Percentiles rank a stretch among this genome's conserved stretches.
Evolutionary conservation across 2,329 filamentous ascomycete species (phyloP).

Genomic region (Microcyclospora tardicrescens): DNA sequence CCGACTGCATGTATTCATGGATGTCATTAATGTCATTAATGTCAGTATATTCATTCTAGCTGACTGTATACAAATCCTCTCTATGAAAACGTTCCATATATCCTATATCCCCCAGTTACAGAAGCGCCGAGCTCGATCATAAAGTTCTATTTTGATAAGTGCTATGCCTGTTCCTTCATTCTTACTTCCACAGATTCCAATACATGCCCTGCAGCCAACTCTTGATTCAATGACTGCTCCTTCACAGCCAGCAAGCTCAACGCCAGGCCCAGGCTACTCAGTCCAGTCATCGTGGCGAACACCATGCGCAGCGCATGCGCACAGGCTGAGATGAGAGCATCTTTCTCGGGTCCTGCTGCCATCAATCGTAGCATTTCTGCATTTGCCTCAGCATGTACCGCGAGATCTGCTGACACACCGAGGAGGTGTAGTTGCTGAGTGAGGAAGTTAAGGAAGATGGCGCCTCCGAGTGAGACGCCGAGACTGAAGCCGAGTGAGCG

Average conservation of each 20-base stretch:
- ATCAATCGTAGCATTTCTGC: slow-evolving; percentile 8
- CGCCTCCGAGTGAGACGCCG: slow-evolving; percentile 33
- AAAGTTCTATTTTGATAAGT: too few relatives aligned
- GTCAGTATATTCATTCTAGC: too few relatives aligned
- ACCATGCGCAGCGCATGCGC: slow-evolving; percentile 12
- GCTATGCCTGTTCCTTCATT: too few relatives aligned
- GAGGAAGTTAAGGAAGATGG: slow-evolving; percentile 28
- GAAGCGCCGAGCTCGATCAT: too few relatives aligned
- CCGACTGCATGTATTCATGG: too few relatives aligned
- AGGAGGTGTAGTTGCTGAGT: slow-evolving; percentile 4
- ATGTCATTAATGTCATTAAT: too few relatives aligned
- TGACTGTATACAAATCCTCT: too few relatives aligned
- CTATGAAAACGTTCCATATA: too few relatives aligned
- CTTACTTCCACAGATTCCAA: too few relatives aligned
- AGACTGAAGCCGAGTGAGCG: slow-evolving; percentile 37
- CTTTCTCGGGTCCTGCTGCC: slow-evolving; percentile 5
- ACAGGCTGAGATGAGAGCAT: slow-evolving; percentile 7
- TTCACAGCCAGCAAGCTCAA: slow-evolving; percentile 4
- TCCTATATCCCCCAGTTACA: too few relatives aligned
- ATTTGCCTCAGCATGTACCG: slow-evolving; percentile 12
- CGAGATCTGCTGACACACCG: slow-evolving; percentile 7
- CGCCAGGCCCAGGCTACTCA: slow-evolving; percentile 13
- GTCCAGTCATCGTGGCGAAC: slow-evolving; percentile 13
- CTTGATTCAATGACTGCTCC: slow-evolving; percentile 3
- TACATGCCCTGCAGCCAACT: too few relatives aligned